phyloP scores from a whole-genome alignment of 2,329 filamentous ascomycete species.

The Colletotrichum sp. region DNA sequence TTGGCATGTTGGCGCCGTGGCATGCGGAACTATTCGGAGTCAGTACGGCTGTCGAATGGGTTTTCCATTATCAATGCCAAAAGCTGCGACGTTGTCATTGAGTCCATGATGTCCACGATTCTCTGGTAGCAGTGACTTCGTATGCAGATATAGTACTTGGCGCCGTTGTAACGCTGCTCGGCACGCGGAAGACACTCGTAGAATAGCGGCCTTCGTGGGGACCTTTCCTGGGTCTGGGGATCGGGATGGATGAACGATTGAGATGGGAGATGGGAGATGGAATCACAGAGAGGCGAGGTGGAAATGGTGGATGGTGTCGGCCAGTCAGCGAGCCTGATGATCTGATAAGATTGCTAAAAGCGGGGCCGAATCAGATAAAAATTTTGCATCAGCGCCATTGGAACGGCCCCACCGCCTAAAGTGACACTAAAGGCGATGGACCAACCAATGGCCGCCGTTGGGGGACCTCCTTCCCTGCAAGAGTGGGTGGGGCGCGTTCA shows the following conservation, averaged over 20 bases:
- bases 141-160: not conserved
- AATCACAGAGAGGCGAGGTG: not conserved
- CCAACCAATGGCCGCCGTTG: not conserved
- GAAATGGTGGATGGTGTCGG: not conserved
- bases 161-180: not conserved
- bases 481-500: not conserved
- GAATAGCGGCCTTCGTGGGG: not conserved
- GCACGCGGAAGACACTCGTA: not conserved
- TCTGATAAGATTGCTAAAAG: constrained; percentile 22
- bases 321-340: constrained; percentile 1
- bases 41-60: accelerated
- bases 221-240: not conserved
- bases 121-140: not conserved
- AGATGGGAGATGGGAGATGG: not conserved
- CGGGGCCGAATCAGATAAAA: constrained; percentile 14
- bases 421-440: not conserved
- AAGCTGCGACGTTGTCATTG: not conserved
- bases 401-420: not conserved
- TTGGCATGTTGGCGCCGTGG: not conserved
- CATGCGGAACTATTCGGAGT: not conserved
- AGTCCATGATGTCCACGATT: not conserved
- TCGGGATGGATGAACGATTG: not conserved
- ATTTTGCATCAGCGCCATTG: not conserved
- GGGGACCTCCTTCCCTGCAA: not conserved
- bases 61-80: not conserved